Evolutionary conservation across 768 basidiomycete genomes (phyloP).

Genomic region (Phaeotremella skinneri): DNA sequence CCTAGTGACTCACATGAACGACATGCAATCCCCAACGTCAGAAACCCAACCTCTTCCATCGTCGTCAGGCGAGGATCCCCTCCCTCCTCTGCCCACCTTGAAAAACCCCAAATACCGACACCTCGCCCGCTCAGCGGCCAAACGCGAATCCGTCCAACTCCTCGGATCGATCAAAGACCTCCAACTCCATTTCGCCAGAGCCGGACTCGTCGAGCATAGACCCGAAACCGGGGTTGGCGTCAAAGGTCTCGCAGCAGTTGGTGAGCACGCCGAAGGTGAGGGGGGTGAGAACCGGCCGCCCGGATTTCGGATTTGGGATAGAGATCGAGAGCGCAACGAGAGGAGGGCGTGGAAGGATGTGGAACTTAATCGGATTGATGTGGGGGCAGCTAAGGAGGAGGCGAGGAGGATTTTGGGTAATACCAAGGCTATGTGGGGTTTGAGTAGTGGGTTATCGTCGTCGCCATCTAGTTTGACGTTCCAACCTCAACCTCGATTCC

Average conservation of each 20-base stretch:
- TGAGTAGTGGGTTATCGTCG: conserved; percentile 7
- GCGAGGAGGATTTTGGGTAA: conserved; percentile 17
- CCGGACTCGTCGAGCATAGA: conserved; percentile 34
- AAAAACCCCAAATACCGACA: conserved; percentile 43
- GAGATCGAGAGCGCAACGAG: conserved; percentile 9
- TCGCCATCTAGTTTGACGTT: background rate
- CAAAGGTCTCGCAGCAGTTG: conserved; percentile 52
- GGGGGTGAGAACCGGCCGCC: conserved; percentile 31
- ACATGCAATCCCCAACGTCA: too few species aligned
- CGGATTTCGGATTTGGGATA: conserved; percentile 62
- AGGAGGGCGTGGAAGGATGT: conserved; percentile 42
- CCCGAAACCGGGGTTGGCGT: conserved; percentile 34
- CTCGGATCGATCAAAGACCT: conserved; percentile 94
- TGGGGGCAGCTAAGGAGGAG: conserved; percentile 25
- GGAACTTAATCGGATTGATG: conserved; percentile 33
- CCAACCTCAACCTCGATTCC: background rate
- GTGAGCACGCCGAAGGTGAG: conserved; percentile 66
- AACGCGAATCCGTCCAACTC: conserved; percentile 88
- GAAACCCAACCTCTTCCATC: background rate
- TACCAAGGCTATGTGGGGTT: conserved; percentile 27
- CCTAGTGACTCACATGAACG: too few species aligned
- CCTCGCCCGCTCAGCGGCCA: conserved; percentile 62
- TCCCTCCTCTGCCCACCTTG: conserved; percentile 17
- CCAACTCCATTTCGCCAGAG: conserved; percentile 73
- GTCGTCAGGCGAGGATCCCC: background rate